Conservation (phyloP, 2,329 filamentous ascomycete species). For the Triangularia verruculosa region DNA sequence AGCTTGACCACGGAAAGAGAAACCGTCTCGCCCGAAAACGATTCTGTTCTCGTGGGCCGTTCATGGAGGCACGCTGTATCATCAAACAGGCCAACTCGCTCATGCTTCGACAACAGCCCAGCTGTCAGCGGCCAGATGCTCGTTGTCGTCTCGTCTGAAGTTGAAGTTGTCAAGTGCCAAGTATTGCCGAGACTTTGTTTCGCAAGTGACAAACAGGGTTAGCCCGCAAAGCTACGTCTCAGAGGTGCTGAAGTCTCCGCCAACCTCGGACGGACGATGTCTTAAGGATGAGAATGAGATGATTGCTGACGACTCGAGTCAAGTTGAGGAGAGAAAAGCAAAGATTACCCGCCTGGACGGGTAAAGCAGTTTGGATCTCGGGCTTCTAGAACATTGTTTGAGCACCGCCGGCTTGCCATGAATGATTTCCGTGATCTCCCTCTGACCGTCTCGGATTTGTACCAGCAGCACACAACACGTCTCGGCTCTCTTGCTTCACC, state of each 20-base stretch:
- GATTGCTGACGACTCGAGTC: neutral
- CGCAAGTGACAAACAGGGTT: conserved; percentile 8
- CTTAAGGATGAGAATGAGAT: conserved; percentile 6
- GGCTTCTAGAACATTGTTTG: conserved; percentile 25
- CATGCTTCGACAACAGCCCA: neutral
- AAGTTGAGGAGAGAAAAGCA: too few species aligned
- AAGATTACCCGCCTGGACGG: conserved; percentile 24
- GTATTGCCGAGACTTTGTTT: conserved; percentile 20
- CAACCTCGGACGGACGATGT: conserved; percentile 2
- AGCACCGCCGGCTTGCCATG: conserved; percentile 10
- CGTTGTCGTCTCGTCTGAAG: conserved; percentile 1
- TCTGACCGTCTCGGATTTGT: conserved; percentile 22
- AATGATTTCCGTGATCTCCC: conserved; percentile 26
- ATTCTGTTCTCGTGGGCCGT: neutral
- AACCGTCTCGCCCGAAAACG: too few species aligned
- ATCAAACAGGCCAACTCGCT: neutral
- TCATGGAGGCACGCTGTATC: neutral
- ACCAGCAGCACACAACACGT: conserved; percentile 15
- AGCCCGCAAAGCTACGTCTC: conserved; percentile 19
- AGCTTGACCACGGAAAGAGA: neutral
- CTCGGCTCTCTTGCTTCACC: conserved; percentile 10
- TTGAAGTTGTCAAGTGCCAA: conserved; percentile 14
- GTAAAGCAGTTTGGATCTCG: conserved; percentile 17
- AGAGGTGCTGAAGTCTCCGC: conserved; percentile 23
- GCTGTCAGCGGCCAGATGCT: neutral